Conservation (phyloP, 345 rosid species). For the Arabis hirsuta region DNA sequence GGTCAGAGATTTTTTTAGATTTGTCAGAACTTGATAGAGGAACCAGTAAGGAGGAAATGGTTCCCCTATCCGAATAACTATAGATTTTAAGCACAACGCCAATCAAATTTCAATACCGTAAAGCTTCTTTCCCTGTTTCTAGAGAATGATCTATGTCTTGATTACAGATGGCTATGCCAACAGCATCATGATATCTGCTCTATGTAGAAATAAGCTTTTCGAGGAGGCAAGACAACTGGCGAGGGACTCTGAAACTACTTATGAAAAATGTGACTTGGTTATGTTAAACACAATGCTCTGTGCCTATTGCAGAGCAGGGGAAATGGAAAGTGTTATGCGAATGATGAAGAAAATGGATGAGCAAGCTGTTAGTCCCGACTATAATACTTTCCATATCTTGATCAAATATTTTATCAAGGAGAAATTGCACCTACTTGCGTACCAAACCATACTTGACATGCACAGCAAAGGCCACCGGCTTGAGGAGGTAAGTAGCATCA, state of each 20-base stretch:
- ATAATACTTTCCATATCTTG: constrained; percentile 75
- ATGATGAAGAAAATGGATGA: constrained; percentile 91
- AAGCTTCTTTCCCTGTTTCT: constrained; percentile 23
- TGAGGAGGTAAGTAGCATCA: constrained; percentile 64
- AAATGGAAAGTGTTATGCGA: constrained; percentile 82
- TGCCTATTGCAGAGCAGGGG: constrained; percentile 91
- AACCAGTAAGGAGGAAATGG: background rate
- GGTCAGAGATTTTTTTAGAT: background rate
- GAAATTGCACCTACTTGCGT: constrained; percentile 81
- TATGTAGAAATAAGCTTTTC: constrained; percentile 71
- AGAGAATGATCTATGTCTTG: constrained; percentile 25
- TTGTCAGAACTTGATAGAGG: background rate
- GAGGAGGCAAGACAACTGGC: constrained; percentile 86
- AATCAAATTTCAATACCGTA: background rate
- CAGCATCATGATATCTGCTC: constrained; percentile 91
- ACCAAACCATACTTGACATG: constrained; percentile 78
- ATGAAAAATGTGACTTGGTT: constrained; percentile 77
- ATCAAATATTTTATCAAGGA: constrained; percentile 85
- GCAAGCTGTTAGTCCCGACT: constrained; percentile 68
- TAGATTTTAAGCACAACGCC: background rate
- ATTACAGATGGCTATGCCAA: constrained; percentile 86
- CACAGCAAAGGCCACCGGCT: constrained; percentile 77
- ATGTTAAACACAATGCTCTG: constrained; percentile 83
- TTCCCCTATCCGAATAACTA: background rate
- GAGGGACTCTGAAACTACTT: constrained; percentile 69